These are phyloP conservation scores for Diaporthe sp. DNA, from an alignment of 2,329 filamentous ascomycete genomes.

Conservation along the genomic window DNA sequence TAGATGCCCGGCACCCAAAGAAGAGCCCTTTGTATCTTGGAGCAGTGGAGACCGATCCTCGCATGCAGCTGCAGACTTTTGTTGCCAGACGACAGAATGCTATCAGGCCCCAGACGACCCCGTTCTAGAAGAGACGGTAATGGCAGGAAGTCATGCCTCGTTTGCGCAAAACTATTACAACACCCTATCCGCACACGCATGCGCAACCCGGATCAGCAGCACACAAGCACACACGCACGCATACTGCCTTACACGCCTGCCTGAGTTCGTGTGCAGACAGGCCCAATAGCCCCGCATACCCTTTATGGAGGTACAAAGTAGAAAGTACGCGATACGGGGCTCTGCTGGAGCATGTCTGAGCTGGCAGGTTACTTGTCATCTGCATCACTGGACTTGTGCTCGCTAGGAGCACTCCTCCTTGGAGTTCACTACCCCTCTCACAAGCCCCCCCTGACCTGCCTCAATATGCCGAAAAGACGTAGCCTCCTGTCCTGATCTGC, in stretches of 20 bases:
- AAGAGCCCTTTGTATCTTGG: neutral
- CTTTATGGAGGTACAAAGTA: conserved; percentile 31
- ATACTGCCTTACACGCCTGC: conserved; percentile 32
- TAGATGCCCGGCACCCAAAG: neutral
- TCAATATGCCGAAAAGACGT: conserved; percentile 11
- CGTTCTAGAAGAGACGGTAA: neutral
- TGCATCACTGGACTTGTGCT: conserved; percentile 7
- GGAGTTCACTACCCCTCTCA: conserved; percentile 15
- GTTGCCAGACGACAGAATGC: conserved; percentile 14
- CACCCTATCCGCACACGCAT: conserved; percentile 41
- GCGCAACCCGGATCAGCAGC: conserved; percentile 36
- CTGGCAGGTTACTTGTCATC: conserved; percentile 32
- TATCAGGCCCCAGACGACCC: neutral
- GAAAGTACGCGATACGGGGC: conserved; percentile 33
- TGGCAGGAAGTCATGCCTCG: conserved; percentile 15
- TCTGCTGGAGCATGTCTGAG: conserved; percentile 31
- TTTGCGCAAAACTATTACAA: conserved; percentile 16
- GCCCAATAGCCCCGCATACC: conserved; percentile 34
- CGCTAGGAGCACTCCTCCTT: conserved; percentile 32
- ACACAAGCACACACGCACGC: conserved; percentile 43
- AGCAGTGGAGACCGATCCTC: neutral
- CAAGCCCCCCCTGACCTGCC: conserved; percentile 13
- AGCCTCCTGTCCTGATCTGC: conserved; percentile 23
- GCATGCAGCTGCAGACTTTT: neutral
- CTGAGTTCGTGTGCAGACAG: conserved; percentile 28